Conservation (phyloP, 2,329 filamentous ascomycete species). For the Beauveria rudraprayagi region DNA sequence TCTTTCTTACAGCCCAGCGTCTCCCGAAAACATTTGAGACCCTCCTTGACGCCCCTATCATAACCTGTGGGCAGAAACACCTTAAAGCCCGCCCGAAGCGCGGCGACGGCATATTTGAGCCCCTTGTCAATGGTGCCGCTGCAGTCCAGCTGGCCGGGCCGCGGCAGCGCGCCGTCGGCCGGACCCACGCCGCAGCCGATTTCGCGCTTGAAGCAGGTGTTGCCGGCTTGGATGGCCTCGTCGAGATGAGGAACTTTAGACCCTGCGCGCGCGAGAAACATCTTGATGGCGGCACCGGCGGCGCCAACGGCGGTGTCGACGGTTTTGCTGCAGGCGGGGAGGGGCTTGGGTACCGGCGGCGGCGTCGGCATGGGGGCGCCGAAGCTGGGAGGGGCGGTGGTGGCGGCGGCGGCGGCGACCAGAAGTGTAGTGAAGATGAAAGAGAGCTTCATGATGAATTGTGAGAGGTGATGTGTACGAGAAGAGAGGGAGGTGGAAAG, state of each 20-base stretch:
- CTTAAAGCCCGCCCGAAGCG: no score
- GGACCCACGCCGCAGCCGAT: background rate
- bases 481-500: no score
- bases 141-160: background rate
- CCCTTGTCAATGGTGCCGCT: no score
- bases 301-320: background rate
- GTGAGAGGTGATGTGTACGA: background rate
- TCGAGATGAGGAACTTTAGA: background rate
- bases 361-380: background rate
- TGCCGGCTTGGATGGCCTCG: background rate
- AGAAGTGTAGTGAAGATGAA: background rate
- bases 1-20: constrained; percentile 64
- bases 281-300: background rate
- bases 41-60: background rate
- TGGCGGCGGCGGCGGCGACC: background rate
- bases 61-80: background rate
- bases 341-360: background rate
- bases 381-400: background rate
- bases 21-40: constrained; percentile 23
- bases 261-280: no score
- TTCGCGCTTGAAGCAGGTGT: background rate
- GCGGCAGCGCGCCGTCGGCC: background rate
- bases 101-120: background rate
- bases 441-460: background rate
- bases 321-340: background rate